Evolutionary conservation across 1,139 yeast species (phyloP).

Genomic region (Yamadazyma blattariae): DNA sequence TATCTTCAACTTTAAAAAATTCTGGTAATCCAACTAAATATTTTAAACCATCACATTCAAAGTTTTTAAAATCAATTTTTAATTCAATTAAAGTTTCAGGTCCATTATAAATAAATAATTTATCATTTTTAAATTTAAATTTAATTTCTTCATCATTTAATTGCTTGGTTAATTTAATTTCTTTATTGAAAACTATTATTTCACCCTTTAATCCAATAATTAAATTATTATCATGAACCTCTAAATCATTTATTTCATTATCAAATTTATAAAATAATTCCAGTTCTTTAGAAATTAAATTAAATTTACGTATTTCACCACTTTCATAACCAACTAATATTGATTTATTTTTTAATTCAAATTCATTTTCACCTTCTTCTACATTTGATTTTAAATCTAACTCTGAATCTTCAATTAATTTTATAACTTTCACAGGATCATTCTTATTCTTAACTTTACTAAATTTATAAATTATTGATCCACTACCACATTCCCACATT

Average conservation of each 20-base stretch:
- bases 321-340: conserved; percentile 43
- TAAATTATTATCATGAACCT: conserved; percentile 13
- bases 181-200: conserved; percentile 11
- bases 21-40: conserved; percentile 25
- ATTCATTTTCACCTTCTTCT: conserved; percentile 9
- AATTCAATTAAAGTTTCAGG: conserved; percentile 19
- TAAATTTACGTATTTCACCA: conserved; percentile 34
- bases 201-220: conserved; percentile 24
- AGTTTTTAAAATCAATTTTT: conserved; percentile 3
- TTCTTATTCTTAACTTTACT: conserved; percentile 25
- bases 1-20: conserved; percentile 14
- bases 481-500: conserved; percentile 71
- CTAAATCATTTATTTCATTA: conserved; percentile 13
- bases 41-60: conserved; percentile 3
- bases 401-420: conserved; percentile 4
- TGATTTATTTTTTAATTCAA: conserved; percentile 26
- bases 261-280: conserved; percentile 13
- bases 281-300: conserved; percentile 15
- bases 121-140: neutral
- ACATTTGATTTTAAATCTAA: conserved; percentile 2
- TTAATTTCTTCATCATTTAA: conserved; percentile 11
- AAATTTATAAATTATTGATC: conserved; percentile 38
- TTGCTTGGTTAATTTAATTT: conserved; percentile 6
- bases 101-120: conserved; percentile 19
- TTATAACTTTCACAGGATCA: conserved; percentile 29